Evolutionary conservation across 2,329 filamentous ascomycete species (phyloP), one percentile per base, ranked within the genome.

Genomic region (Pseudodiploospora longispora): DNA sequence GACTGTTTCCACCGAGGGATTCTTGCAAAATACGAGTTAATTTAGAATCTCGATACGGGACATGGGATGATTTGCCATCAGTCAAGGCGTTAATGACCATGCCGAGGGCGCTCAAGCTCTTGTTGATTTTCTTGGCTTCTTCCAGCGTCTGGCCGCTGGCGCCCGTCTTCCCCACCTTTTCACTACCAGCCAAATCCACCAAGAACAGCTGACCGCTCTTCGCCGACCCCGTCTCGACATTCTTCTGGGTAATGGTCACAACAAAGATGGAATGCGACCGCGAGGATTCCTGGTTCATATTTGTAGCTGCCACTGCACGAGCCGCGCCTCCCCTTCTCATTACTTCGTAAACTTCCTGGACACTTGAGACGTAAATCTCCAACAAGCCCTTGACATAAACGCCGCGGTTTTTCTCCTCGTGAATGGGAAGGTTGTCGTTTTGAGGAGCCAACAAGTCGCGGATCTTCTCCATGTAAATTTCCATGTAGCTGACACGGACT

Each of bases 121-220:
- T 97, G 78, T 98, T 98, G 77, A 98, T 98, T 76, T 98, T 98
- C 76, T 97, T 97, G 49, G 93, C 93, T 65, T 98, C 93, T 66
- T 97, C 93, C 36, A 98, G 75, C 4, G 91, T 97, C 68, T 97
- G 93, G 46, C 93, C 93, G 63, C 88, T 96, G 50, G 93, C 93
- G 55, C 93, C 93, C 30, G 93, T 98, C 77, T 98, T 97, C 62
- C 93, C 91, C 41, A 97, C 89, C 72, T 97, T 97, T 70, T 98
- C 93, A 60, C 88, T 95, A 74, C 93, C 93, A 42, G 93, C 93
- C 74, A 98, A 73, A 82, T 98, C 93, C 51, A 98, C 93, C 63
- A 98, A 73, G 76, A 96, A 97, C 27, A 98, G 80, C 67, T 95
- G 89, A 46, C 93, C 93, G 61, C 89, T 95, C 73, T 96, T 95